A percentile compares a stretch with the other conserved stretches of the same genome.
These are phyloP conservation scores for Iris macrosiphon DNA, from an alignment of 106 monocot species.

Conservation along the genomic window DNA sequence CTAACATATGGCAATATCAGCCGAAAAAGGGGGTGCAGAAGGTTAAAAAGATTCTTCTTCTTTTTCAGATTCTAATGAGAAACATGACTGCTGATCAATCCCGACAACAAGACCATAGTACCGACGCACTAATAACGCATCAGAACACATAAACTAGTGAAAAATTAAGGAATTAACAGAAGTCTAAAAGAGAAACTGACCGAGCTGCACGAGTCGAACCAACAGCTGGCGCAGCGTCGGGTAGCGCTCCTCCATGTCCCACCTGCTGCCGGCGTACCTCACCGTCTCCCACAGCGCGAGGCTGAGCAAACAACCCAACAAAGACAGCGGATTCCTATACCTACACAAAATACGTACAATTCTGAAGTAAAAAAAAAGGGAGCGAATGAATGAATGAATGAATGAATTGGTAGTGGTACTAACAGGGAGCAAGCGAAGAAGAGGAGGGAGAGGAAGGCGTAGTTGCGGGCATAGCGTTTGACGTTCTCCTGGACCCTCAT, in stretches of 20 bases:
- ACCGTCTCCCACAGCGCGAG: constrained; percentile 73
- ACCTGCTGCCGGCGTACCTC: constrained; percentile 39
- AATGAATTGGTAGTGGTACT: not conserved
- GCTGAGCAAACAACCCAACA: constrained; percentile 51
- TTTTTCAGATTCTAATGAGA: too few relatives aligned
- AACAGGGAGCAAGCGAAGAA: constrained; percentile 76
- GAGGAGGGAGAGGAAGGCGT: constrained; percentile 35
- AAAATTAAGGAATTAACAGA: too few relatives aligned
- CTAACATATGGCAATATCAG: too few relatives aligned
- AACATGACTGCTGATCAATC: too few relatives aligned
- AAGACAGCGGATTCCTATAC: constrained; percentile 73
- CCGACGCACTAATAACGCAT: too few relatives aligned
- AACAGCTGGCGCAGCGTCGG: constrained; percentile 40
- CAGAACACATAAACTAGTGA: too few relatives aligned
- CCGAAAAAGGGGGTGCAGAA: too few relatives aligned
- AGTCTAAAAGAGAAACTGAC: constrained; percentile 27
- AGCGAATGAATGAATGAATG: not conserved
- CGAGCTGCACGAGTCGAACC: constrained; percentile 34
- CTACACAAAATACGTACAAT: constrained; percentile 21
- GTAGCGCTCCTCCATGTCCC: constrained; percentile 39
- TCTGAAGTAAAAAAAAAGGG: too few relatives aligned
- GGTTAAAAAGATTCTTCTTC: too few relatives aligned
- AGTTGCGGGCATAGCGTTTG: constrained; percentile 65
- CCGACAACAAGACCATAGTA: too few relatives aligned
- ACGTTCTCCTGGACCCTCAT: constrained; percentile 95